Base-by-base conservation (phyloP, 148 eudicot species). In the Rhododendron simsii region DNA sequence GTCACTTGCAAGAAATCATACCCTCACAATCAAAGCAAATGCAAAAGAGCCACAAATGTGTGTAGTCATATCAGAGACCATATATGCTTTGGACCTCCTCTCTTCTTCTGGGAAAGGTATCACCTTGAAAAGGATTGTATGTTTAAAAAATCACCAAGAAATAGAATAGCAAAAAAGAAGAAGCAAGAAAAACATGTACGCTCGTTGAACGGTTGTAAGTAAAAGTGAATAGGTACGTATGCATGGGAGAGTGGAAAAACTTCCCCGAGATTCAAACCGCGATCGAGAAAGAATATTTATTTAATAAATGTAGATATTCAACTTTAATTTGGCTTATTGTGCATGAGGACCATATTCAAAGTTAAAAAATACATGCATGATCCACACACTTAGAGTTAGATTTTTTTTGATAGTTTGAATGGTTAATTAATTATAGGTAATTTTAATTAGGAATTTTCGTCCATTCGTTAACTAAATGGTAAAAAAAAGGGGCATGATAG, bases 1-100 rank as follows among this genome's bases (percentile, higher is more conserved):
- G 20, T 63, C 50, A 71, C 79, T 83, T 83, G 79, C 61, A 71
- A 69, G 79, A 71, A 83, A 83, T 67, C 51, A 28, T 41, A 61
- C 18, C 84, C 57, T 67, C 85, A 26, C 50, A 47, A 45, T 83
- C 12, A 35, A 79, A 79, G 59, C 81, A 21, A 79, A 79, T 80
- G 63, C 65, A 53, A 28, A 28, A 21, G 82, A 33, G 82, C 82
- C 80, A 41, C n/a, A 41, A 6, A n/a, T 78, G 30, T 47, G 57
- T 47, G 35, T 13, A n/a, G 57, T 45, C 79, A 39, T 7, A 18
- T 75, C 33, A 7, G 20, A 4, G 20, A 35, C 79, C 79, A 37
- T 23, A n/a, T 47, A 47, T 74, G 78, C 45, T 74, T 37, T 74
- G 41, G 78, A 16, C 47, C 26, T 75, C 48, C 7, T 37, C 12